Conservation (phyloP, 139 green algal species). For the Chlorella sp. region DNA sequence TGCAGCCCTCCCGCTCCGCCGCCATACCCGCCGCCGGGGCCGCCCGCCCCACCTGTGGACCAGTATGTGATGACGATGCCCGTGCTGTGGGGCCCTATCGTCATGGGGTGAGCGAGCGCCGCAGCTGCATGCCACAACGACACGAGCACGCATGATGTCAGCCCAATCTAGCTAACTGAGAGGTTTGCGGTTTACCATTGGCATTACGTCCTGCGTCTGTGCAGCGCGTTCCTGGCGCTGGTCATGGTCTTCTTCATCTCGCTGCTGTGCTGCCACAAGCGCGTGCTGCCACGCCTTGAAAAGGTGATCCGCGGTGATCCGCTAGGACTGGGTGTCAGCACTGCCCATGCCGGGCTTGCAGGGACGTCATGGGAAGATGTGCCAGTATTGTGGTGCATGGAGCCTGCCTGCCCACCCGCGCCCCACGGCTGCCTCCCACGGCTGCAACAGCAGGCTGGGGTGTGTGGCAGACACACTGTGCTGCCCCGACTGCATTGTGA, state of each 20-base stretch:
- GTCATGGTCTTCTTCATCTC: constrained; percentile 24
- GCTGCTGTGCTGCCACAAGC: constrained; percentile 33
- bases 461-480: neutral
- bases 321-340: too few relatives aligned
- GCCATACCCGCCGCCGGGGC: constrained; percentile 36
- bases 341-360: too few relatives aligned
- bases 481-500: neutral
- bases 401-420: too few relatives aligned
- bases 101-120: constrained; percentile 29
- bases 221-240: constrained; percentile 21
- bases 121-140: too few relatives aligned
- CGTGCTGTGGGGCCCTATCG: constrained; percentile 35
- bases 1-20: constrained; percentile 39
- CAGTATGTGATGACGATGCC: constrained; percentile 11
- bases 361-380: too few relatives aligned
- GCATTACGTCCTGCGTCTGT: too few relatives aligned
- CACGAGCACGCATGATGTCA: too few relatives aligned
- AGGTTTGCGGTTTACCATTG: too few relatives aligned
- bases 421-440: too few relatives aligned
- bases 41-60: constrained; percentile 37
- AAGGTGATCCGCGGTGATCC: too few relatives aligned
- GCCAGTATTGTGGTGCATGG: too few relatives aligned
- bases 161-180: too few relatives aligned
- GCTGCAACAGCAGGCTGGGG: neutral
- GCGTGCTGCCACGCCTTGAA: constrained; percentile 29